Conservation (phyloP, 441 rosid genomes). For the Adansonia grandidieri region DNA sequence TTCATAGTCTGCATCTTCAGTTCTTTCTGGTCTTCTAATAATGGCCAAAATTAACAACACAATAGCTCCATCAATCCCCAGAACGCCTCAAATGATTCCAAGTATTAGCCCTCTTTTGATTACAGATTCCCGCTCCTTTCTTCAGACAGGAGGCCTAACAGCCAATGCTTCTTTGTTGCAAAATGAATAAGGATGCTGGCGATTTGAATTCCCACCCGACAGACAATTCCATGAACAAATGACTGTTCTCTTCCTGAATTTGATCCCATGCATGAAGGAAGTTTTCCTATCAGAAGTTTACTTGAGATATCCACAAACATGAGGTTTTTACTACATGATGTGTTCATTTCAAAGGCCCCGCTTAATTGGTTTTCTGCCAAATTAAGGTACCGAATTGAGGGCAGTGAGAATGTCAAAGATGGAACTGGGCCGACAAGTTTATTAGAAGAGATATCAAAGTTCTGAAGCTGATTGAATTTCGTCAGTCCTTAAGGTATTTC, state of each 20-base stretch:
- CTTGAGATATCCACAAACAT: constrained; percentile 62
- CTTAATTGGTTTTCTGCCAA: constrained; percentile 60
- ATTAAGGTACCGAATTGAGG: constrained; percentile 59
- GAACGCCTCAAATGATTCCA: constrained; percentile 60
- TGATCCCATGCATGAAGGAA: constrained; percentile 60
- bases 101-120: constrained; percentile 55
- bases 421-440: constrained; percentile 63
- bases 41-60: constrained; percentile 50
- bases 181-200: constrained; percentile 71
- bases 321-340: constrained; percentile 58
- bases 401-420: constrained; percentile 56
- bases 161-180: constrained; percentile 84
- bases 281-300: constrained; percentile 72
- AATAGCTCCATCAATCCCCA: constrained; percentile 43
- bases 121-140: constrained; percentile 33
- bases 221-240: constrained; percentile 80
- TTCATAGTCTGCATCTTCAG: constrained; percentile 39
- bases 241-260: constrained; percentile 49
- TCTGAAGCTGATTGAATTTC: constrained; percentile 50
- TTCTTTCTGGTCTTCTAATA: constrained; percentile 49
- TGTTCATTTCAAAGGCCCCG: constrained; percentile 55
- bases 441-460: constrained; percentile 67
- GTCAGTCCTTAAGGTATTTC: constrained; percentile 52
- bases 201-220: constrained; percentile 47
- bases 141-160: constrained; percentile 46